Conservation (phyloP, 192 early-diverging fungal species). For the Entomortierella lignicola region DNA sequence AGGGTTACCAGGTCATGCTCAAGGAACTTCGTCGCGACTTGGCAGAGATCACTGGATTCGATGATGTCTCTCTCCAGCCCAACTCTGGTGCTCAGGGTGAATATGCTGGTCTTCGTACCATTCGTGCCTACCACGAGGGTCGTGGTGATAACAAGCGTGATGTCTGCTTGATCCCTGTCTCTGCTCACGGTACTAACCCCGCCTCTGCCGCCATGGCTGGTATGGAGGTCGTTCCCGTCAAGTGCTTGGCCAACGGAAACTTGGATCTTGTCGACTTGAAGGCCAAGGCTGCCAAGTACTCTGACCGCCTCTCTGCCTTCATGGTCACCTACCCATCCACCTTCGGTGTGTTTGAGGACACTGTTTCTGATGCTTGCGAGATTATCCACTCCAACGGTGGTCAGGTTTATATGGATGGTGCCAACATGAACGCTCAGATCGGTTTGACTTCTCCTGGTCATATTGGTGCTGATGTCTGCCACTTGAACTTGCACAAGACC, state of each 20-base stretch:
- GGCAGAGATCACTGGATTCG: conserved; percentile 93
- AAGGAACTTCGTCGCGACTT: conserved; percentile 91
- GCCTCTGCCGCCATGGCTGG: conserved; percentile 98
- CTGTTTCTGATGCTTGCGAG: conserved; percentile 86
- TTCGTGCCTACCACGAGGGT: conserved; percentile 92
- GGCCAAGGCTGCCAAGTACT: conserved; percentile 89
- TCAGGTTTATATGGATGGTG: conserved; percentile 99
- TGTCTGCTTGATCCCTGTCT: conserved; percentile 97
- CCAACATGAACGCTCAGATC: conserved; percentile 92
- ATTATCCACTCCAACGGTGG: conserved; percentile 95
- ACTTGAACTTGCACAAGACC: conserved; percentile 99
- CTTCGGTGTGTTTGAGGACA: conserved; percentile 97
- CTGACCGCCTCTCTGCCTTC: conserved; percentile 87
- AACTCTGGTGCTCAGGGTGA: conserved; percentile 99
- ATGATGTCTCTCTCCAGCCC: conserved; percentile 93
- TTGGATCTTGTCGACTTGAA: conserved; percentile 91
- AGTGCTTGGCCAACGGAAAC: conserved; percentile 93
- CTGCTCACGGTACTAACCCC: conserved; percentile 99
- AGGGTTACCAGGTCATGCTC: conserved; percentile 91
- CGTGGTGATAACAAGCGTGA: conserved; percentile 87
- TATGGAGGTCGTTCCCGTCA: conserved; percentile 91
- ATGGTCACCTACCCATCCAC: conserved; percentile 99
- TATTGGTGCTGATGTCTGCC: conserved; percentile 99
- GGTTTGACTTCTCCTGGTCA: conserved; percentile 88
- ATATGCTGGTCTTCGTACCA: conserved; percentile 95